A percentile compares a stretch with the other conserved stretches of the same genome.
phyloP scores from a whole-genome alignment of 495 filamentous ascomycete species.

The Delitschia confertaspora region DNA sequence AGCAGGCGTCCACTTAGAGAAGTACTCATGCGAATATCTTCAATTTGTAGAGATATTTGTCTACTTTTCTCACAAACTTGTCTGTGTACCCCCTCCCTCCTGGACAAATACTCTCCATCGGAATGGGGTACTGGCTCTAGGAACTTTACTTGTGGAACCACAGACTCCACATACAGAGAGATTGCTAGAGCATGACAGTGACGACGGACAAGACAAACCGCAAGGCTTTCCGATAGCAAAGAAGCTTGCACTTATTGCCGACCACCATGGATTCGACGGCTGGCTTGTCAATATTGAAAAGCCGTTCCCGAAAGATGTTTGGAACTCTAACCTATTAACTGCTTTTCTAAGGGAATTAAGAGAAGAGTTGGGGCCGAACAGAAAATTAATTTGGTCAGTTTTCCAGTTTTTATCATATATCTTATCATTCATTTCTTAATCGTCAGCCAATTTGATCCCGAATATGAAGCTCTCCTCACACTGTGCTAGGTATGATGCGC shows the following conservation, averaged over 20 bases:
- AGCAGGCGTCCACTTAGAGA: constrained; percentile 22
- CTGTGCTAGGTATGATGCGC: constrained; percentile 36
- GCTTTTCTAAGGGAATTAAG: constrained; percentile 32
- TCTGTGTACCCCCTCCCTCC: constrained; percentile 37
- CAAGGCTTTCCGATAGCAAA: constrained; percentile 31
- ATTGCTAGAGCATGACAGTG: constrained; percentile 23
- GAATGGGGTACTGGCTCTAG: constrained; percentile 38
- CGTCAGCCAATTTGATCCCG: neutral
- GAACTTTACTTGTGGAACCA: constrained; percentile 39
- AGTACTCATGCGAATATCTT: constrained; percentile 37
- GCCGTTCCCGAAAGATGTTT: constrained; percentile 31
- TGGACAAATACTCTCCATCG: constrained; percentile 42
- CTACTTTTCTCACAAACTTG: constrained; percentile 42
- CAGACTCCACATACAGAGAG: constrained; percentile 27
- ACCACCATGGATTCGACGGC: constrained; percentile 41
- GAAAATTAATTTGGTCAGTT: constrained; percentile 34
- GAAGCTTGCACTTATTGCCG: constrained; percentile 34
- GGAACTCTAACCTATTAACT: constrained; percentile 24
- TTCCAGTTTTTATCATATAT: neutral
- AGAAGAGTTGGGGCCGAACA: constrained; percentile 22
- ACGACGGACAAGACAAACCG: constrained; percentile 10
- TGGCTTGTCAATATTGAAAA: constrained; percentile 43
- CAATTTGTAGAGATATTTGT: constrained; percentile 37
- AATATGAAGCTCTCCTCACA: neutral
- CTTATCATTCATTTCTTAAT: neutral